Base-by-base conservation (phyloP, 495 filamentous ascomycete genomes). In the Achaetomiella virescens region DNA sequence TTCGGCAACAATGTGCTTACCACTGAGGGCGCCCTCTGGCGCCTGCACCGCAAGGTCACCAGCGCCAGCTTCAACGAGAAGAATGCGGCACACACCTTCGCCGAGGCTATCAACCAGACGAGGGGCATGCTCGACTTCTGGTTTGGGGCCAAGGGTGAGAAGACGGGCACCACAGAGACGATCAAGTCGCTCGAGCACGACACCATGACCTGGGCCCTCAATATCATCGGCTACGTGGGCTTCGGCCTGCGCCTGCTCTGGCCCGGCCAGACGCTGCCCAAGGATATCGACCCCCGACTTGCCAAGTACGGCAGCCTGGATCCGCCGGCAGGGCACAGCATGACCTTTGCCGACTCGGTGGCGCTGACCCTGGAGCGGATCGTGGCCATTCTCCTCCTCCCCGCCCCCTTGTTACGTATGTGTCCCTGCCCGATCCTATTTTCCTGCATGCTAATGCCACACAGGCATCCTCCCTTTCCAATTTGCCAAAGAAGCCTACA, bases 31-130 rank as follows among this genome's bases (percentile, higher is more conserved):
- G 59, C 72, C 15, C 45, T 71, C 9, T 90, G 86, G 86, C 75
- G 82, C 46, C 73, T 79, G 66, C 86, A 89, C 65, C 78, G 86
- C 47, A 87, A 85, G 66, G 78, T 85, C 20, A 84, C 83, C 0
- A 77, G 81, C 25, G 81, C 84, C 20, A 80, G 81, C 20, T 89
- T 89, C 66, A 82, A 82, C 44, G 86, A 89, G 71, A 85, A 78
- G 71, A 88, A 88, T 68, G 85, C 86, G 49, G 76, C 77, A 3
- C 56, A 84, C 47, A 83, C 86, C 2, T 88, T 85, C 63, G 62
- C 54, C 41, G 84, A 87, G 59, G 77, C 76, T 12, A 68, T 87
- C 52, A 68, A 67, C 24, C 84, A 87, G 65, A 76, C 81, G 0
- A 66, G 72, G 55, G 75, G 77, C 18, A 77, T 88, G 73, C 52